Evolutionary conservation across 2,329 filamentous ascomycete species (phyloP), one percentile per base, ranked within the genome.

Genomic region (Sclerotinia nivalis): DNA sequence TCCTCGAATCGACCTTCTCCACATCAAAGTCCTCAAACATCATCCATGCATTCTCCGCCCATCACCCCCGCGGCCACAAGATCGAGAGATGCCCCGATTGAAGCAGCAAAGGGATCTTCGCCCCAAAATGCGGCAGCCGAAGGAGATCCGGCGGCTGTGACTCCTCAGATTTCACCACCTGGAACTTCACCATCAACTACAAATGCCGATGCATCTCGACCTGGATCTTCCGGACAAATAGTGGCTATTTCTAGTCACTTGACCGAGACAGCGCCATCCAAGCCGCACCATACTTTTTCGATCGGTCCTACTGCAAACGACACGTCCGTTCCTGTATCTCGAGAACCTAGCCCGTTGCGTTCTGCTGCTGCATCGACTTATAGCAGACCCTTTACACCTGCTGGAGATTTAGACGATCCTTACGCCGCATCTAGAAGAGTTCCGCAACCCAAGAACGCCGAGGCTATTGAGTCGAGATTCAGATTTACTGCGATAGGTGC

Each of bases 31-130:
- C 90, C 92, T 71, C 86, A 87, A 71, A 83, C 87, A 58, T 88
- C 89, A 71, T 87, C 91, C 70, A 87, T 96, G 82, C 91, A 95
- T 75, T 97, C 94, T 15, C 95, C 95, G 74, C 93, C 93, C 55
- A 85, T 98, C 66, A 97, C 94, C 18, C 95, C 95, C 25, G 89
- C 93, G 68, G 93, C 89, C 66, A 95, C 93, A 56, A 83, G 84
- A 73, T 87, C 86, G 67, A 83, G 84, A 74, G 88, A 88, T 77
- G 79, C 78, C 73, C 37, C 62, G 20, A 73, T 75, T 69, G 78
- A 77, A 52, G 66, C 49, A 45, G 76, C 74, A 67, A 78, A 77
- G 60, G 77, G 77, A 50, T 77, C 77, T 68, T 73, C 77, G 70
- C 76, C 78, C 70, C 76, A 78, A 70, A 80, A 79, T 71, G 75